phyloP scores from a whole-genome alignment of 257 asterid genomes.

The Penstemon barbatus region DNA sequence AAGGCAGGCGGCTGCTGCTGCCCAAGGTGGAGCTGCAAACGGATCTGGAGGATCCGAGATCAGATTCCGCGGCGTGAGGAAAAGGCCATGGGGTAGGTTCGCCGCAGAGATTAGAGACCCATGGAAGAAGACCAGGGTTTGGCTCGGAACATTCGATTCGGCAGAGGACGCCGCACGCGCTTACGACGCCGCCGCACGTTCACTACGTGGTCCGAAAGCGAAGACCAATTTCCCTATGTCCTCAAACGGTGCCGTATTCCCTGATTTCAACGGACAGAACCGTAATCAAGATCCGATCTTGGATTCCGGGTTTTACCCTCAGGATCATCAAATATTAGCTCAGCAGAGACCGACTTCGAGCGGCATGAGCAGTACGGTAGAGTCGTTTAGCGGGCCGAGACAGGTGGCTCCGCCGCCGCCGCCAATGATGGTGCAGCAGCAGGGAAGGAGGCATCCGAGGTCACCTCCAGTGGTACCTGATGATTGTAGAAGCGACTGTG shows the following conservation, averaged over 20 bases:
- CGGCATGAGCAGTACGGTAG: constrained; percentile 77
- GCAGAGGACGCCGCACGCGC: constrained; percentile 60
- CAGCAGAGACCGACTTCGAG: constrained; percentile 64
- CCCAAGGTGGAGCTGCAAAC: constrained; percentile 34
- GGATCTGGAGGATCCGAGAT: constrained; percentile 67
- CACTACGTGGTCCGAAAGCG: constrained; percentile 57
- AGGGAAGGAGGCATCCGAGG: constrained; percentile 48
- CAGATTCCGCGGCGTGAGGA: constrained; percentile 67
- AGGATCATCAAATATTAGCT: constrained; percentile 45
- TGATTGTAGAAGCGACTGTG: constrained; percentile 65
- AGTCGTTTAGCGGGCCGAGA: constrained; percentile 70
- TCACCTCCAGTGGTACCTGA: constrained; percentile 65
- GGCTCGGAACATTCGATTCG: constrained; percentile 62
- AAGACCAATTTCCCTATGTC: constrained; percentile 43
- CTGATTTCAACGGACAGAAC: constrained; percentile 40
- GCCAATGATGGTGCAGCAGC: constrained; percentile 30
- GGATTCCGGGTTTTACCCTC: constrained; percentile 44
- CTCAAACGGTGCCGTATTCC: constrained; percentile 31
- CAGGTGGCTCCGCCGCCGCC: constrained; percentile 35
- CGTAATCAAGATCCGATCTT: constrained; percentile 43
- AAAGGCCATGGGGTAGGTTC: constrained; percentile 71
- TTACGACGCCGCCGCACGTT: constrained; percentile 48
- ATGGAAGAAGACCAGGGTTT: constrained; percentile 51
- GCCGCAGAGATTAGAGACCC: constrained; percentile 64
- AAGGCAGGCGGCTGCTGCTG: constrained; percentile 20